These are phyloP conservation scores for Madurella mycetomatis DNA, from an alignment of 2,329 filamentous ascomycete genomes.

Conservation along the genomic window DNA sequence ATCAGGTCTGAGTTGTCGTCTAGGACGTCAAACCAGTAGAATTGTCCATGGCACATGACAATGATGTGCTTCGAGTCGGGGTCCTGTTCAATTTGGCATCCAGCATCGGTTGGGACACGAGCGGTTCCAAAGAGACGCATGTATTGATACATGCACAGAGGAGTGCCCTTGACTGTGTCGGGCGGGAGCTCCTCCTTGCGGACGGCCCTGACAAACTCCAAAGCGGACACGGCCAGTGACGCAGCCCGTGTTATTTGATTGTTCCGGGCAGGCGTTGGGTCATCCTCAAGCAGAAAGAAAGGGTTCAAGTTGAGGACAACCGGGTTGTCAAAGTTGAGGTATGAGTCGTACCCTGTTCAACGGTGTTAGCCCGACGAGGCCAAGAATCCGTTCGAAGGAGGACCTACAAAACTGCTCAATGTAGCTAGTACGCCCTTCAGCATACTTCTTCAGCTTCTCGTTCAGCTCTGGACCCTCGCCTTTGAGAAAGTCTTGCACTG, in stretches of 20 bases:
- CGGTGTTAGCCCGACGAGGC: slow-evolving; percentile 15
- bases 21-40: slow-evolving; percentile 98
- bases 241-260: slow-evolving; percentile 94
- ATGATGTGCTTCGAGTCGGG: slow-evolving; percentile 89
- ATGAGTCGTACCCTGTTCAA: slow-evolving; percentile 87
- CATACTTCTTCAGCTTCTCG: slow-evolving; percentile 85
- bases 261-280: slow-evolving; percentile 91
- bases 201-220: slow-evolving; percentile 90
- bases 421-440: slow-evolving; percentile 85
- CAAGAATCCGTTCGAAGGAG: background rate
- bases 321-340: slow-evolving; percentile 95
- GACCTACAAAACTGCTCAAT: slow-evolving; percentile 96
- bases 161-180: slow-evolving; percentile 76
- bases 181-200: slow-evolving; percentile 88
- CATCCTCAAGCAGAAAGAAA: slow-evolving; percentile 95
- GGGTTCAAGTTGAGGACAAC: slow-evolving; percentile 97
- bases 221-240: slow-evolving; percentile 81
- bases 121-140: slow-evolving; percentile 92
- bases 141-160: slow-evolving; percentile 98
- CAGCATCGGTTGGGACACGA: slow-evolving; percentile 86
- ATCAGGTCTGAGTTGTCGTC: slow-evolving; percentile 93
- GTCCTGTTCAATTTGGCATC: slow-evolving; percentile 94
- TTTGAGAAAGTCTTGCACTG: slow-evolving; percentile 77
- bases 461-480: slow-evolving; percentile 80
- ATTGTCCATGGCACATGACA: slow-evolving; percentile 88